Evolutionary conservation across 495 filamentous ascomycete genomes (phyloP).

Genomic region (Hypoxylon rickii): DNA sequence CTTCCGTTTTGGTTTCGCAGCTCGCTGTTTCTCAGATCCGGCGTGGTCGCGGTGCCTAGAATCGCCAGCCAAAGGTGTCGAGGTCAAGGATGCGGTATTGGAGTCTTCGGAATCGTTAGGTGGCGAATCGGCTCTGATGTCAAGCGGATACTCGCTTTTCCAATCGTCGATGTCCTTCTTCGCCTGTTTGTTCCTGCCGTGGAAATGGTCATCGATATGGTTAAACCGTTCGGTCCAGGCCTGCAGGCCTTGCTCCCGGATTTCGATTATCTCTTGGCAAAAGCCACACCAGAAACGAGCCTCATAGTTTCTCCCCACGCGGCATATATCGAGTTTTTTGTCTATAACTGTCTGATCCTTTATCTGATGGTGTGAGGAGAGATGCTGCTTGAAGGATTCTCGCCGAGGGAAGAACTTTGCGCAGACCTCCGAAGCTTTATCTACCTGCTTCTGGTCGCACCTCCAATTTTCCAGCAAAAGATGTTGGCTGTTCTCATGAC

Average conservation of each 20-base stretch:
- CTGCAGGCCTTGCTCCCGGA: conserved; percentile 58
- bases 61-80: background rate
- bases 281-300: conserved; percentile 90
- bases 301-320: conserved; percentile 72
- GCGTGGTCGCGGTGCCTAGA: background rate
- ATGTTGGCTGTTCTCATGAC: conserved; percentile 90
- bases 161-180: conserved; percentile 44
- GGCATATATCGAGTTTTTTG: conserved; percentile 53
- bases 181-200: conserved; percentile 39
- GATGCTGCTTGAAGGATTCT: conserved; percentile 65
- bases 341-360: conserved; percentile 48
- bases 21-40: conserved; percentile 3
- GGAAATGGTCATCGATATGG: conserved; percentile 85
- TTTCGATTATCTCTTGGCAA: conserved; percentile 62
- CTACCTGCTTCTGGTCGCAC: conserved; percentile 56
- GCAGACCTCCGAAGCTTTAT: conserved; percentile 47
- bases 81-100: background rate
- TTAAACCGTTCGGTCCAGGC: conserved; percentile 80
- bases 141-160: conserved; percentile 38
- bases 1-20: conserved; percentile 32
- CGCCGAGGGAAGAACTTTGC: conserved; percentile 63
- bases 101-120: conserved; percentile 19
- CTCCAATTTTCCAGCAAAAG: conserved; percentile 75
- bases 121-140: background rate
- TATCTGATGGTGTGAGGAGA: conserved; percentile 58